Evolutionary conservation across 768 basidiomycete genomes (phyloP).

Genomic region (Auricularia sp.): DNA sequence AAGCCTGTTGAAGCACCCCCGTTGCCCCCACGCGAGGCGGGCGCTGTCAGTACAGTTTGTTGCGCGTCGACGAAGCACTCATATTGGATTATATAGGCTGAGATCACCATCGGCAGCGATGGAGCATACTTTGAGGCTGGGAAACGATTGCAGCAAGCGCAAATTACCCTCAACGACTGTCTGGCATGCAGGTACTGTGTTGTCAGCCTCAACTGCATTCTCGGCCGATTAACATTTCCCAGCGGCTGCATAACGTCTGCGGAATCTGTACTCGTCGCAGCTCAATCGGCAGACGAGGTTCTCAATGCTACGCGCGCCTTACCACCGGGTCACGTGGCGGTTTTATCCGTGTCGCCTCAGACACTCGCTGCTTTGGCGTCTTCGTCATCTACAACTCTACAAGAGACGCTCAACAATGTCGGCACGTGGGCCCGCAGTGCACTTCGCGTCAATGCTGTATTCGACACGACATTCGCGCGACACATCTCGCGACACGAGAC

Average conservation of each 20-base stretch:
- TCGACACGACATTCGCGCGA: slow-evolving; percentile 91
- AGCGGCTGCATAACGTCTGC: slow-evolving; percentile 99
- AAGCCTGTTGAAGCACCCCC: slow-evolving; percentile 66
- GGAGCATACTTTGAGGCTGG: slow-evolving; percentile 74
- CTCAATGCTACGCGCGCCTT: slow-evolving; percentile 94
- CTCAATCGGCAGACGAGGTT: slow-evolving; percentile 75
- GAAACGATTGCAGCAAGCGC: slow-evolving; percentile 78
- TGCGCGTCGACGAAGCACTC: slow-evolving; percentile 15
- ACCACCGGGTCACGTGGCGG: slow-evolving; percentile 61
- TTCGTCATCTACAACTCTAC: slow-evolving; percentile 33
- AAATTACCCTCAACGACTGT: slow-evolving; percentile 95
- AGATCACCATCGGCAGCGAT: slow-evolving; percentile 78
- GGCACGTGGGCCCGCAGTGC: slow-evolving; percentile 24
- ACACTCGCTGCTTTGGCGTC: slow-evolving; percentile 74
- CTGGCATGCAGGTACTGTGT: slow-evolving; percentile 82
- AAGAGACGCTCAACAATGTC: slow-evolving; percentile 49
- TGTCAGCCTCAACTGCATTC: slow-evolving; percentile 5
- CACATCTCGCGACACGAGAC: slow-evolving; percentile 80
- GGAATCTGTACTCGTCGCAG: slow-evolving; percentile 83
- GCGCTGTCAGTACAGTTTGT: slow-evolving; percentile 27
- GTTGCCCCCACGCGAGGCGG: slow-evolving; percentile 30
- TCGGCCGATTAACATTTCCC: slow-evolving; percentile 3
- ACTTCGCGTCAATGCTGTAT: slow-evolving; percentile 63
- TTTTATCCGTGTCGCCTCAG: slow-evolving; percentile 86
- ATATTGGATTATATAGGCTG: slow-evolving; percentile 46